Evolutionary conservation across 225 moss, liverwort and hornwort genomes (phyloP), one percentile per base, ranked within the genome.

Genomic region (Sphagnum tenellum): DNA sequence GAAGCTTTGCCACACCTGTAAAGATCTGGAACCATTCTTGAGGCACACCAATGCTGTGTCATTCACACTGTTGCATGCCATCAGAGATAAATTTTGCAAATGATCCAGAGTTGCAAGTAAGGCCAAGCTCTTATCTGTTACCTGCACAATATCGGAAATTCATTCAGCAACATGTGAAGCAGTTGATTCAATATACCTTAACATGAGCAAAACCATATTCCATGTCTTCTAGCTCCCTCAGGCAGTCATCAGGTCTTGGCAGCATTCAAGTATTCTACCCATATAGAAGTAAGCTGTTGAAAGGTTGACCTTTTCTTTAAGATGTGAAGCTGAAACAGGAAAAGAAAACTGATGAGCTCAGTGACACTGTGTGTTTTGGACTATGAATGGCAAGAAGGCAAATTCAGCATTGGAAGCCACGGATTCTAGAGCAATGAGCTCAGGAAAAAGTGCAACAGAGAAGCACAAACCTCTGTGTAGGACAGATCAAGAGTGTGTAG

Each of bases 401-500:
- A 29, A 29, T 29, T 29, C 29, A 29, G 29, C 29, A 29, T 29
- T 29, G 29, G 1, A 29, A 29, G 29, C 29, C 29, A 29, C 29
- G 29, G 29, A 29, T 29, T 29, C 29, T 29, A 29, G 29, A 29
- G 29, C 29, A 29, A 29, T 29, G 29, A 29, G 29, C 29, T 29
- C 29, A 29, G 29, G 29, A 1, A 1, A 29, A 0, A 29, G 29
- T 1, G 1, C 29, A 29, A 29, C 29, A 29, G 0, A 29, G 29
- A 29, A 29, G 29, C 29, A 48, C 62, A 8, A 77, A 94, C 88
- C 74, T 89, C 88, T 13, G 94, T 94, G 55, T 81, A 89, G 47
- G 94, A 94, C 50, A 90, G 77, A 58, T 90, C 90, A 45, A 90
- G 49, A 60, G 75, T 76, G 64, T 87, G 81, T 49, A 94, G 72